Conservation (phyloP, 176 grass and related monocot genomes). For the Eleusine indica region DNA sequence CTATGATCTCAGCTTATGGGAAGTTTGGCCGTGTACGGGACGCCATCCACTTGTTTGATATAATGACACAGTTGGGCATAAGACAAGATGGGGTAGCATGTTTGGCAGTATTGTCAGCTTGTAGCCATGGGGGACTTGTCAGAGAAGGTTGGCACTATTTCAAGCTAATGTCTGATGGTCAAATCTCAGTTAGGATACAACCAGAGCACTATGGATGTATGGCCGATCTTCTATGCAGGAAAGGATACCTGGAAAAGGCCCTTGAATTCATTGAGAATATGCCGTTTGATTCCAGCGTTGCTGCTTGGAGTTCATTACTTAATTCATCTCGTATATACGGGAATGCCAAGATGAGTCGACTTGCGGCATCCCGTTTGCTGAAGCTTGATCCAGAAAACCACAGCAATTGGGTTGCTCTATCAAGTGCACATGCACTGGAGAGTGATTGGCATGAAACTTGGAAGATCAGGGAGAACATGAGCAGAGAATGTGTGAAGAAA, state of each 20-base stretch:
- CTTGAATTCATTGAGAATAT: constrained; percentile 56
- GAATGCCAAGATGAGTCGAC: constrained; percentile 43
- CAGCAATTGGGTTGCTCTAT: constrained; percentile 68
- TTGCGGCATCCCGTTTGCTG: constrained; percentile 45
- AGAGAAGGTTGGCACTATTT: constrained; percentile 61
- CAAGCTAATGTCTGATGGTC: constrained; percentile 38
- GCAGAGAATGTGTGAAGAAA: constrained; percentile 52
- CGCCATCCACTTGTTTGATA: constrained; percentile 53
- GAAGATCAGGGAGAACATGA: constrained; percentile 58
- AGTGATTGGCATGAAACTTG: constrained; percentile 50
- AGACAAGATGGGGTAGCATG: constrained; percentile 49
- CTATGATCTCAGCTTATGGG: constrained; percentile 64
- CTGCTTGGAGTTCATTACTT: constrained; percentile 61
- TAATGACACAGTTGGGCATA: constrained; percentile 53
- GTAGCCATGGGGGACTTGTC: constrained; percentile 62
- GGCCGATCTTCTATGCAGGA: constrained; percentile 64
- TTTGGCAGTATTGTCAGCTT: constrained; percentile 64
- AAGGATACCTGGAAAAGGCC: constrained; percentile 53
- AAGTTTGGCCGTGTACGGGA: constrained; percentile 46
- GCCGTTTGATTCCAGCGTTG: constrained; percentile 44
- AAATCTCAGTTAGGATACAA: constrained; percentile 21
- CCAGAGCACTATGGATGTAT: constrained; percentile 66
- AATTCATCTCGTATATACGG: constrained; percentile 53
- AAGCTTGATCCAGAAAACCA: constrained; percentile 58
- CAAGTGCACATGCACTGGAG: constrained; percentile 52